Conservation (phyloP, 345 rosid genomes). For the Mercurialis annua region DNA sequence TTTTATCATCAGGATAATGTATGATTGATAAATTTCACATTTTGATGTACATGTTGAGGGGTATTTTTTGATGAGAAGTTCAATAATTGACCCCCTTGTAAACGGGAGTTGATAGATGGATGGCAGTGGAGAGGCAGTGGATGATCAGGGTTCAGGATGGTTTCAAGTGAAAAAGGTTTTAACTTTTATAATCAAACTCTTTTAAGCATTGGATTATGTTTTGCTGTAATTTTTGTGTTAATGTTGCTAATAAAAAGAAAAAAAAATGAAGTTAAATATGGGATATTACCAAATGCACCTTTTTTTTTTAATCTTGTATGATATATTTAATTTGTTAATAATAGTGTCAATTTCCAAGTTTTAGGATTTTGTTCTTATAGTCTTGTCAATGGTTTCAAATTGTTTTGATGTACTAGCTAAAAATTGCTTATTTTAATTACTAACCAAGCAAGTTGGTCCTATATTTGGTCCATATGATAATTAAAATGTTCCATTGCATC, state of each 20-base stretch:
- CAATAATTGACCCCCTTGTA: background rate
- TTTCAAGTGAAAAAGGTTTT: conserved; percentile 62
- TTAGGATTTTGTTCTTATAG: background rate
- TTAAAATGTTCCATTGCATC: background rate
- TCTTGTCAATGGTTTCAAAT: background rate
- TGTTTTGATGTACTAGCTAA: background rate
- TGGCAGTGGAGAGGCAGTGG: conserved; percentile 37
- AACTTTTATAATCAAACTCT: background rate
- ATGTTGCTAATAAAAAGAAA: background rate
- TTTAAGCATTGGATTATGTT: background rate
- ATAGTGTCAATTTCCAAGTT: background rate
- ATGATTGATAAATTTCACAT: conserved; percentile 16
- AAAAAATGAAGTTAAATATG: background rate
- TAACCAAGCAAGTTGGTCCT: background rate
- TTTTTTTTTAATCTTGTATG: background rate
- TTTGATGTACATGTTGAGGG: conserved; percentile 17
- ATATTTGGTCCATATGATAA: background rate
- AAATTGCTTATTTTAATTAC: background rate
- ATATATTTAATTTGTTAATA: background rate
- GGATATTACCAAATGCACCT: background rate
- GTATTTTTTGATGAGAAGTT: conserved; percentile 19
- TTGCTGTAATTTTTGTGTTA: background rate
- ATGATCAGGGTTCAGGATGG: conserved; percentile 77
- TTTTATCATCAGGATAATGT: conserved; percentile 20
- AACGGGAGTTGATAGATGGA: conserved; percentile 42